These are phyloP conservation scores for Gracilaria domingensis DNA, from an alignment of 23 red algal species.

Conservation along the genomic window DNA sequence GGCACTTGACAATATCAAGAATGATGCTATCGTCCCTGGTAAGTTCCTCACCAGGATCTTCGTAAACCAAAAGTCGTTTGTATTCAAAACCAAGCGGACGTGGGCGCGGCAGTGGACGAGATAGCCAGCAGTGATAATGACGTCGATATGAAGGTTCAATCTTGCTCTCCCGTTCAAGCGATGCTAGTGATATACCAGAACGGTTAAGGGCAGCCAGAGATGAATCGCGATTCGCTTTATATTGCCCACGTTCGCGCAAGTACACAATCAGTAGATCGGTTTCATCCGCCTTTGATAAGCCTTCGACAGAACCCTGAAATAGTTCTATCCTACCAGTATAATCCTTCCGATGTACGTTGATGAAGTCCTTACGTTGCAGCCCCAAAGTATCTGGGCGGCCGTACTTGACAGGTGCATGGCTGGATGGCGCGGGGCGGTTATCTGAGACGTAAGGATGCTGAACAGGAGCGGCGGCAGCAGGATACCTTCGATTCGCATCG, in stretches of 20 bases:
- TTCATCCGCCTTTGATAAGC: constrained; percentile 70
- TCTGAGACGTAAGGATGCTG: constrained; percentile 7
- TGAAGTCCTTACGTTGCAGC: constrained; percentile 74
- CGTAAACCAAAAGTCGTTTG: constrained; percentile 91
- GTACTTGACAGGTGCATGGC: constrained; percentile 40
- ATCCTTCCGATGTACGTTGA: constrained; percentile 89
- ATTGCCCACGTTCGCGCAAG: constrained; percentile 71
- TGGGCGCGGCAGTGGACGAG: constrained; percentile 57
- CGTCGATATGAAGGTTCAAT: constrained; percentile 82
- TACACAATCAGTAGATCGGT: constrained; percentile 90
- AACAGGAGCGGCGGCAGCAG: background rate
- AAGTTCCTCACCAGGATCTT: constrained; percentile 88
- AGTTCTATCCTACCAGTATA: constrained; percentile 89
- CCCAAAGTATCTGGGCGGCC: constrained; percentile 68
- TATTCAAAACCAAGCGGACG: constrained; percentile 91
- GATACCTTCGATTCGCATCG: background rate
- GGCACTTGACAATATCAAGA: constrained; percentile 80
- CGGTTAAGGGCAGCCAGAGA: constrained; percentile 79
- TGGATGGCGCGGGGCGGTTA: constrained; percentile 1
- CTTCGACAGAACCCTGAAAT: constrained; percentile 82
- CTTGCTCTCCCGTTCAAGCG: constrained; percentile 79
- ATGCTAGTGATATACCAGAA: constrained; percentile 64
- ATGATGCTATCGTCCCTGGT: constrained; percentile 89
- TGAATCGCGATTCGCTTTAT: constrained; percentile 89
- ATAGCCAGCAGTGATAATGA: constrained; percentile 94